phyloP scores from a whole-genome alignment of 225 moss, liverwort and hornwort species.

The Sphagnum contortum region DNA sequence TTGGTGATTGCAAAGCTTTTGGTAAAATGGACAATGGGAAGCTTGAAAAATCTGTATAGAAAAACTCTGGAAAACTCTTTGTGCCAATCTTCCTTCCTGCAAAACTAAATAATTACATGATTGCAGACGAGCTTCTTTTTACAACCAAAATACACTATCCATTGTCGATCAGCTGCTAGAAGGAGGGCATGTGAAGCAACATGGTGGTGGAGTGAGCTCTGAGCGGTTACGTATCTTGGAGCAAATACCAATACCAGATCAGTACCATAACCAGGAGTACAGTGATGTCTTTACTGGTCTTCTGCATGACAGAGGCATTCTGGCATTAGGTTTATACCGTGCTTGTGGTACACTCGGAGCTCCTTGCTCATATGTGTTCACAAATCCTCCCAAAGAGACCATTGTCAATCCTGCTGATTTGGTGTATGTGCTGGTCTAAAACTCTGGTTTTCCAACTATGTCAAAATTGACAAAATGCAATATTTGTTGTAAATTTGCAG shows the following conservation, averaged over 20 bases:
- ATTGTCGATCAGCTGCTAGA: conserved; percentile 66
- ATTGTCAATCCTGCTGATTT: conserved; percentile 52
- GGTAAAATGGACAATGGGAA: no score
- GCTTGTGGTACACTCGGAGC: conserved; percentile 52
- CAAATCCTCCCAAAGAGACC: conserved; percentile 49
- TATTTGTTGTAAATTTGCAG: no score
- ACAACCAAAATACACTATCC: conserved; percentile 65
- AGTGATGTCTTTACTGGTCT: conserved; percentile 50
- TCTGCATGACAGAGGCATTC: conserved; percentile 39
- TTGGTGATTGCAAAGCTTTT: no score
- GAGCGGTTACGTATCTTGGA: conserved; percentile 34
- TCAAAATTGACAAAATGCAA: no score
- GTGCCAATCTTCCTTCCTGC: no score
- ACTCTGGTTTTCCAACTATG: no score
- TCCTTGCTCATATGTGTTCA: conserved; percentile 73
- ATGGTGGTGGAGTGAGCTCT: conserved; percentile 9
- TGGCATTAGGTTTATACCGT: conserved; percentile 70
- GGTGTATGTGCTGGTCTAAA: conserved; percentile 31
- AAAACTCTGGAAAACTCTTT: no score
- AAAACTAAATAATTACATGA: neutral
- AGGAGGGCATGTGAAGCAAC: conserved; percentile 36
- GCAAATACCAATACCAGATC: conserved; percentile 42
- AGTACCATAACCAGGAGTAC: conserved; percentile 38
- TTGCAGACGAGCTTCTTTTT: conserved; percentile 71
- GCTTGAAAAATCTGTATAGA: no score